Evolutionary conservation across 176 grass and related monocot species (phyloP).

Genomic region (Oryza officinalis): DNA sequence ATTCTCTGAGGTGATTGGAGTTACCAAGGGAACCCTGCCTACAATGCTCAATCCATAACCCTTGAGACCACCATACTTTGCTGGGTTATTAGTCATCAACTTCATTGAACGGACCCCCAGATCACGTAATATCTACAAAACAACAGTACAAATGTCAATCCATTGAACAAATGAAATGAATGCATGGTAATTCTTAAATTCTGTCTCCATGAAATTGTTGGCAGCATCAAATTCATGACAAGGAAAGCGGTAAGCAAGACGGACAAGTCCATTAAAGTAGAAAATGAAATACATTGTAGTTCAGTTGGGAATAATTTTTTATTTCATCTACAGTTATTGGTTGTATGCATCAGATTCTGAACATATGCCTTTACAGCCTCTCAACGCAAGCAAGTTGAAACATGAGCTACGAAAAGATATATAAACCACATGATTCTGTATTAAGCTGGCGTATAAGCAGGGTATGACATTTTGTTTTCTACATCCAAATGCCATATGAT

Average conservation of each 20-base stretch:
- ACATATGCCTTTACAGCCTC: background rate
- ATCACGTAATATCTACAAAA: constrained; percentile 68
- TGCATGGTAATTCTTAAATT: constrained; percentile 9
- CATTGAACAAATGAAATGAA: background rate
- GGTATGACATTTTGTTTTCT: background rate
- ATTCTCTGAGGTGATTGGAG: constrained; percentile 85
- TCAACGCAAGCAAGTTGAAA: background rate
- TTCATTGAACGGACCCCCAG: constrained; percentile 85
- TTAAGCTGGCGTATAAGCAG: background rate
- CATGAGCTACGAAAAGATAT: background rate
- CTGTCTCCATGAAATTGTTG: background rate
- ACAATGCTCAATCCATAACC: constrained; percentile 83
- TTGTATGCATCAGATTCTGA: background rate
- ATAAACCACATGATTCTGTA: background rate
- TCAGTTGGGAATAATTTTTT: background rate
- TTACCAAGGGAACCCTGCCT: constrained; percentile 77
- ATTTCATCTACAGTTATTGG: background rate
- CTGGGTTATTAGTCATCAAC: constrained; percentile 89
- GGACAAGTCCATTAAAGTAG: background rate
- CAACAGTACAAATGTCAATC: constrained; percentile 9
- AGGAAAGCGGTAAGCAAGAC: background rate
- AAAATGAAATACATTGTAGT: background rate
- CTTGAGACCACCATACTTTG: constrained; percentile 83
- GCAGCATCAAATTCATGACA: background rate
- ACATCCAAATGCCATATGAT: background rate